Percentiles rank a stretch among this genome's conserved stretches.
Conservation (phyloP, 140 eudicot genomes). For the Stevia rebaudiana region DNA sequence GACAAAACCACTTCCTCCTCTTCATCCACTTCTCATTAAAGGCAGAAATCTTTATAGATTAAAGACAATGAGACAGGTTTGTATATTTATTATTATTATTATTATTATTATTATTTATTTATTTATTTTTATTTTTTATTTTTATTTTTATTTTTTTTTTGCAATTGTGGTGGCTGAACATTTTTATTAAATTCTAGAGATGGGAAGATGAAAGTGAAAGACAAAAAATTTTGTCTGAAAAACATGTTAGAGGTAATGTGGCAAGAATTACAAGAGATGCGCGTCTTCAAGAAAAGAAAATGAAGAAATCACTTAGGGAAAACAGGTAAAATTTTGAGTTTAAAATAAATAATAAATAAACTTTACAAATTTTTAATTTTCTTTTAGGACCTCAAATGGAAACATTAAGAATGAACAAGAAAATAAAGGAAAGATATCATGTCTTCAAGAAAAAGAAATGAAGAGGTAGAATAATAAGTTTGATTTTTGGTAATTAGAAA, state of each 20-base stretch:
- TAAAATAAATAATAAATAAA: neutral
- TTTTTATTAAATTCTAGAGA: conserved; percentile 39
- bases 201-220: conserved; percentile 89
- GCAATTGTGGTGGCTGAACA: neutral
- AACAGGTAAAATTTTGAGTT: conserved; percentile 29
- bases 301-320: conserved; percentile 34
- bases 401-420: conserved; percentile 22
- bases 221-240: conserved; percentile 51
- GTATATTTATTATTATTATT: neutral
- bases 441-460: neutral
- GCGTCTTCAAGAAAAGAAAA: conserved; percentile 60
- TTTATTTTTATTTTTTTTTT: neutral
- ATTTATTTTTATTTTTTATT: neutral
- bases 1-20: conserved; percentile 77
- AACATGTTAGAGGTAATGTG: conserved; percentile 61
- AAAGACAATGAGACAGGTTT: conserved; percentile 76
- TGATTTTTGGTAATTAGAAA: too few relatives aligned
- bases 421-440: neutral
- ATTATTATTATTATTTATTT: conserved; percentile 5
- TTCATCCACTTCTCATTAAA: conserved; percentile 80
- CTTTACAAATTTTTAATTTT: neutral
- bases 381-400: conserved; percentile 35
- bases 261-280: conserved; percentile 64
- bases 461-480: too few relatives aligned
- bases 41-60: conserved; percentile 86